Base-by-base conservation (phyloP, 1,284 basidiomycete species). In the Prillingera fragicola region DNA sequence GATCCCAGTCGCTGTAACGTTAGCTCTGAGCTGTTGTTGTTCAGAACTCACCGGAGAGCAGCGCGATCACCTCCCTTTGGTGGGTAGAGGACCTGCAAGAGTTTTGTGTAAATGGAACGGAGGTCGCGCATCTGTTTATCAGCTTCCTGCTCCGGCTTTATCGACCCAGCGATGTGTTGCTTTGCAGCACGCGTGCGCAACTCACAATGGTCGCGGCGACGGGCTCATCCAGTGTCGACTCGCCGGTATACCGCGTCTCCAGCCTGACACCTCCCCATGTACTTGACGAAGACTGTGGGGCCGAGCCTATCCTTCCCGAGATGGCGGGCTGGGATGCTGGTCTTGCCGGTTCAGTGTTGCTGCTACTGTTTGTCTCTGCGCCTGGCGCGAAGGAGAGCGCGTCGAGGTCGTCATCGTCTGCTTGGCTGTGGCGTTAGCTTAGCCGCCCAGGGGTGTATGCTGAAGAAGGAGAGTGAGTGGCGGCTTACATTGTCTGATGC, bases 51-150 rank as follows among this genome's bases (percentile, higher is more conserved):
- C 86, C 78, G 78, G 21, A 90, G 71, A 5, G 89, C 84, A 70
- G 88, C 87, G 45, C 84, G 79, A n/a, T 81, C 80, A 1, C 77
- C 78, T 36, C 73, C 73, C 57, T 80, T 79, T 8, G 84, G 81
- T 10, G 91, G 91, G 58, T 91, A 92, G 25, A 95, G 74, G 4
- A 96, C 91, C 74, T 95, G 90, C 4, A 92, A 77, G 5, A 95
- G 78, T 69, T 96, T 96, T 27, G 82, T 78, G 62, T 90, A 91
- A 55, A 96, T 91, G 0, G 90, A 92, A 13, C 82, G 65, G 17
- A 94, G 73, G 67, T 95, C 90, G 38, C 90, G 81, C 61, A 80
- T 80, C 89, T 94, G 42, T n/a, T 15, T 17, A 33, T 38, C 39
- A 28, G 33, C 19, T 31, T 1, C 38, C 21, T 24, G 4, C 13